Base-by-base conservation (phyloP, 495 filamentous ascomycete species). In the Penicillium cataractarum region DNA sequence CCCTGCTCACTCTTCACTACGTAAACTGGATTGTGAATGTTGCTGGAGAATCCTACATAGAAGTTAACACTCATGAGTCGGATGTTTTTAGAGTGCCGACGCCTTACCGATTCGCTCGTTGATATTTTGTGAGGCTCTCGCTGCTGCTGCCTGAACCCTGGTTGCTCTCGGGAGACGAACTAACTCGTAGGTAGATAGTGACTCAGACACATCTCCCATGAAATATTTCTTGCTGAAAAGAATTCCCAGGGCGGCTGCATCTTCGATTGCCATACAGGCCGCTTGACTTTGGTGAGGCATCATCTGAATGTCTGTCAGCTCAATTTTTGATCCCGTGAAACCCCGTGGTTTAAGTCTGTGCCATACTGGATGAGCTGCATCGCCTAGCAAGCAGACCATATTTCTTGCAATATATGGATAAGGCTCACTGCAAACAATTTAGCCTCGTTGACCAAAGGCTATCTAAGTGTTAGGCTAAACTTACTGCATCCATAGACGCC, bases 281-380 rank as follows among this genome's bases (percentile, higher is more conserved):
- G 80, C 81, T 62, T 83, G 80, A 39, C 78, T 80, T 55, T 83
- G 81, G 55, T 83, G 74, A 0, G 80, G 80, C 77, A 83, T 80
- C 80, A 83, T 83, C 40, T 46, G 19, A 46, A 22, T 46, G 19
- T 46, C 3, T 46, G 6, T 46, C 6, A 46, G 40, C 22, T 46
- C 21, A 10, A 46, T 46, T 2, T 22, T 46, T 22, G 19, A 46
- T 3, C 19, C 40, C 40, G n/a, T n/a, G n/a, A n/a, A n/a, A n/a
- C n/a, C n/a, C n/a, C 7, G 32, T 33, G 32, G 8, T 33, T 4
- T 40, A 40, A 40, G 2, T 8, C 2, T 46, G 19, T 46, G 40
- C 9, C 40, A 9, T 46, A 46, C 40, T 60, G 76, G 76, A 56
- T 80, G 76, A 26, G 66, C 75, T 10, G 75, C 76, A 65, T 78